A percentile compares a stretch with the other conserved stretches of the same genome.
These are phyloP conservation scores for Bryopsis sp. DNA, from an alignment of 139 green algal species.

Conservation along the genomic window DNA sequence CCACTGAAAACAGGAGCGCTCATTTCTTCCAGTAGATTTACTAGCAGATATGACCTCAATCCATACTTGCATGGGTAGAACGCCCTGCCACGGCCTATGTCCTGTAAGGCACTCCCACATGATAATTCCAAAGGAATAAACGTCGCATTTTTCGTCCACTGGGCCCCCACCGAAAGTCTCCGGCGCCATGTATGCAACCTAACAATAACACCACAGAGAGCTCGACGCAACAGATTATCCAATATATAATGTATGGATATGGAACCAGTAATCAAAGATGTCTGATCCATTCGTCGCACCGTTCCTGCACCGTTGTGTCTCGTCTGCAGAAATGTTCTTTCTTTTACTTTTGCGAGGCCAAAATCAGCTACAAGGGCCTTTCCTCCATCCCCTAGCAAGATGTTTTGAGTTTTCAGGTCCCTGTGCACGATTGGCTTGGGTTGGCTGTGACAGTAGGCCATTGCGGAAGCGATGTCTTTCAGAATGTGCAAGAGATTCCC, in stretches of 20 bases:
- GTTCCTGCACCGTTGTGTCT: not conserved
- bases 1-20: too few species aligned
- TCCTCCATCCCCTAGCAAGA: not conserved
- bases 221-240: too few species aligned
- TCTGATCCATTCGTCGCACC: too few species aligned
- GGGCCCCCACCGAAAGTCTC: not conserved
- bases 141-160: constrained; percentile 13
- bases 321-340: not conserved
- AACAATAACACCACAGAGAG: too few species aligned
- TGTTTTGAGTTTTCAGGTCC: not conserved
- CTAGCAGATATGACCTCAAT: too few species aligned
- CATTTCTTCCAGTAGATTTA: too few species aligned
- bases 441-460: not conserved
- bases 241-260: too few species aligned
- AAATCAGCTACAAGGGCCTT: not conserved
- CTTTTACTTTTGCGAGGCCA: not conserved
- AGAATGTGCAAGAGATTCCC: constrained; percentile 1
- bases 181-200: constrained; percentile 17
- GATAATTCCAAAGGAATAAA: constrained; percentile 16
- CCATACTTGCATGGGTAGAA: constrained; percentile 7
- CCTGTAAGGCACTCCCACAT: constrained; percentile 18
- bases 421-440: not conserved
- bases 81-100: constrained; percentile 10
- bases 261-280: too few species aligned
- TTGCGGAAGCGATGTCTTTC: not conserved